Evolutionary conservation across 306 rosid species (phyloP), one percentile per base, ranked within the genome.

Genomic region (Myrica gale): DNA sequence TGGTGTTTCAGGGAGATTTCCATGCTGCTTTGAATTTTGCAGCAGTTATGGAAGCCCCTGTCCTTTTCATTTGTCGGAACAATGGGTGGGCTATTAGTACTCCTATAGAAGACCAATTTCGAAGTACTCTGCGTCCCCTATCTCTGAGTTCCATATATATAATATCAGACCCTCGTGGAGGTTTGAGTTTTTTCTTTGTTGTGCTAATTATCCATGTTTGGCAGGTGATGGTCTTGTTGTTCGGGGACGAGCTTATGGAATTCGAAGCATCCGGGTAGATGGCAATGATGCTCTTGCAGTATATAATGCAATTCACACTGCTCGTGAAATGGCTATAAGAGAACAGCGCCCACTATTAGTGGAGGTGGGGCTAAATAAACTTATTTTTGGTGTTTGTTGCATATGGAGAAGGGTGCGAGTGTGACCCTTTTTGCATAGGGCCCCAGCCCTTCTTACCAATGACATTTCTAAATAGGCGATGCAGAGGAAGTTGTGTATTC

Each of bases 261-360:
- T 89, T 17, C 78, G 87, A 68, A 85, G 97, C 79, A 84, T 91
- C 17, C 66, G 94, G 68, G 88, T 91, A 6, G 94, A 89, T 68
- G 97, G 97, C 69, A 91, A 89, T 73, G 97, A 91, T 77, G 85
- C 97, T 63, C 85, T 91, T 6, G 92, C 94, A 50, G 89, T 89
- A 37, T 91, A 87, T 69, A 83, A 69, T 21, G 92, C 97, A 43
- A 83, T 87, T 82, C 85, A 48, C 4, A 62, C 83, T 50, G 92
- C 97, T 58, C 89, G 92, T 10, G 88, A 86, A 51, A 83, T 89
- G 51, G 92, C 94, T 12, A 68, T 87, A 20, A 55, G 51, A 20
- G 94, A 91, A 78, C 82, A 84, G 7, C 87, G 83, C 54, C 94
- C 97, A 8, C 45, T 91, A 50, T 82, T 91, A 11, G 85, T 91